Evolutionary conservation across 2,329 filamentous ascomycete species (phyloP), one percentile per base, ranked within the genome.

Genomic region (Trichophyton benhamiae): DNA sequence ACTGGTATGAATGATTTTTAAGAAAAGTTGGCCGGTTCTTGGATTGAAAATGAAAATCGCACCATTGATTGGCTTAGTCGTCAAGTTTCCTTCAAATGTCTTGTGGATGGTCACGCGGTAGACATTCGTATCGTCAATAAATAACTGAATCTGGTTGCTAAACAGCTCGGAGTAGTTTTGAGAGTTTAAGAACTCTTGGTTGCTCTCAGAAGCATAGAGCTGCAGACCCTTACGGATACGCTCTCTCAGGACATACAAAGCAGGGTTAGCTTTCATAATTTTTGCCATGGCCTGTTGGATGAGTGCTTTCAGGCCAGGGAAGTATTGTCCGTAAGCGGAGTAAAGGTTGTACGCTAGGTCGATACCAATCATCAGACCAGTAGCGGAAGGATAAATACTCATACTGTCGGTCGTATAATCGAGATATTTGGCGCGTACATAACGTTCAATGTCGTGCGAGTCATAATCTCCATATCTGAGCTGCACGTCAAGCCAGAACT

Each of bases 21-120:
- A 77, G 84, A 99, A 99, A 44, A 99, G 78, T 71, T 99, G 94
- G 58, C 94, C 94, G 59, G 94, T 99, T 62, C 92, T 85, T n/a
- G 95, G 94, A 73, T 99, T 99, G 83, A 99, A 97, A 72, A 99
- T 99, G 80, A 99, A 99, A 73, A 99, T 97, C 53, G 95, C 94
- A 72, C 94, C 94, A 74, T 99, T 99, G 81, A 99, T 99, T 2
- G 94, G 94, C 77, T 99, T 99, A 1, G 94, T 99, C 0, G 94
- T 99, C 83, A 99, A 80, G 72, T 99, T 99, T 69, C 94, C 94
- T 75, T 99, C 94, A 65, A 99, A 99, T 0, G 94, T 99, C 83
- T 99, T 99, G 81, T 99, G 94, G 65, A 99, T 99, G 0, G 94
- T 99, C 64, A 99, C 94, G 79, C 94, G 91, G 73, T 99, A 99